A percentile compares a stretch with the other conserved stretches of the same genome.
phyloP scores from a whole-genome alignment of 257 asterid genomes.

The Sherardia arvensis region DNA sequence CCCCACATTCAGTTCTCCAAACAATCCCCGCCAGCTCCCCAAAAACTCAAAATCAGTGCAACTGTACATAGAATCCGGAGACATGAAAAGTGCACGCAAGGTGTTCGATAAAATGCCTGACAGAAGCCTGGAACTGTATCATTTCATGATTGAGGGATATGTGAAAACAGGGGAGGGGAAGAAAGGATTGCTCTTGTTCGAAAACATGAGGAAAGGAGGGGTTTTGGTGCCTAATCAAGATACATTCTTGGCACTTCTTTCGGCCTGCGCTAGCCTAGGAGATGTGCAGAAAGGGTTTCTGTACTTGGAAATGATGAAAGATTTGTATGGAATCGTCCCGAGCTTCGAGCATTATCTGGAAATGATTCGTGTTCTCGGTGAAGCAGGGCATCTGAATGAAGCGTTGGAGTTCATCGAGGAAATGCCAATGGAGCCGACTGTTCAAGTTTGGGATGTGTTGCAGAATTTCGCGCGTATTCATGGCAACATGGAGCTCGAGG shows the following conservation, averaged over 20 bases:
- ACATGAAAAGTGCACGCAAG: constrained; percentile 25
- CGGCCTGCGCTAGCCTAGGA: constrained; percentile 30
- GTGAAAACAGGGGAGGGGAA: constrained; percentile 29
- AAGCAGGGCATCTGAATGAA: constrained; percentile 33
- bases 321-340: constrained; percentile 21
- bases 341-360: constrained; percentile 26
- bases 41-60: constrained; percentile 17
- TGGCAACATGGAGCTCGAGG: constrained; percentile 37
- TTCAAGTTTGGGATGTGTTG: constrained; percentile 27
- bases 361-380: constrained; percentile 24
- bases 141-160: constrained; percentile 31
- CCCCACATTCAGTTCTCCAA: constrained; percentile 13
- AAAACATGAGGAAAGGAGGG: constrained; percentile 26
- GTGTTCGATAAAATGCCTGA: constrained; percentile 29
- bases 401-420: constrained; percentile 30
- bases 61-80: constrained; percentile 22
- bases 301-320: constrained; percentile 31
- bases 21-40: constrained; percentile 3
- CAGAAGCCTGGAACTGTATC: constrained; percentile 17
- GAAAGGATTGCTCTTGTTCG: constrained; percentile 30
- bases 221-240: constrained; percentile 20
- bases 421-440: constrained; percentile 30
- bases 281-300: constrained; percentile 21
- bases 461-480: constrained; percentile 22
- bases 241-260: constrained; percentile 28